A percentile compares a stretch with the other conserved stretches of the same genome.
Conservation (phyloP, 371 early-diverging fungal genomes). For the Mortierella sp. region DNA sequence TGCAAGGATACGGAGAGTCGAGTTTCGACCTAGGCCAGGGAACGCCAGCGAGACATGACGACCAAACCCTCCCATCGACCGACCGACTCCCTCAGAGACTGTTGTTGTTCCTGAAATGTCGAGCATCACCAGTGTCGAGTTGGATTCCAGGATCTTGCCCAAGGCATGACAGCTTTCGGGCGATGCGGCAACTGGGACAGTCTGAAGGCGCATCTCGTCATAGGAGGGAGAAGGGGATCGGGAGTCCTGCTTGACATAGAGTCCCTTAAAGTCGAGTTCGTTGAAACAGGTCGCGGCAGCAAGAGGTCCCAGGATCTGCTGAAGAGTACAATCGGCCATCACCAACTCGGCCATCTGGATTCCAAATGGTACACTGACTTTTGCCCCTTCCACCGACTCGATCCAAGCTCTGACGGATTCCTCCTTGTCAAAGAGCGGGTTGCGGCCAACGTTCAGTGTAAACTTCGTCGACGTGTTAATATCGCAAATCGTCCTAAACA, state of each 20-base stretch:
- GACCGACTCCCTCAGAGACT: background rate
- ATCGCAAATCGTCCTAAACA: slow-evolving; percentile 34
- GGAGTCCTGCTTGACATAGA: slow-evolving; percentile 20
- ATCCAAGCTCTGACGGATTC: slow-evolving; percentile 29
- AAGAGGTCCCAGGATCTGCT: slow-evolving; percentile 29
- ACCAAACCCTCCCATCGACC: slow-evolving; percentile 40
- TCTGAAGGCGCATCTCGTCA: slow-evolving; percentile 20
- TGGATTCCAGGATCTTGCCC: slow-evolving; percentile 20
- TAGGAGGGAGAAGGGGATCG: slow-evolving; percentile 14
- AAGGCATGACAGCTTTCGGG: slow-evolving; percentile 33
- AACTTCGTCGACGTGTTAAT: slow-evolving; percentile 38
- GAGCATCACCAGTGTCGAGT: slow-evolving; percentile 32
- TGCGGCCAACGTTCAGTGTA: slow-evolving; percentile 31
- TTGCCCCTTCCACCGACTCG: background rate
- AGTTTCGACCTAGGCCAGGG: slow-evolving; percentile 33
- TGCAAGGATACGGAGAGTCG: slow-evolving; percentile 21
- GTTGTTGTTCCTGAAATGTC: slow-evolving; percentile 38
- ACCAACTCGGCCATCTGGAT: slow-evolving; percentile 30
- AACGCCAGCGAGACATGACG: slow-evolving; percentile 22
- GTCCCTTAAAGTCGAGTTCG: slow-evolving; percentile 38
- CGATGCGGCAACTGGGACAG: slow-evolving; percentile 26
- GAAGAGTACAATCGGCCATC: slow-evolving; percentile 21
- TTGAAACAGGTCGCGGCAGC: slow-evolving; percentile 36
- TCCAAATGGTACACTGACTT: slow-evolving; percentile 30
- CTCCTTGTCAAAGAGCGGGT: slow-evolving; percentile 39